Percentiles rank a stretch among this genome's conserved stretches.
Evolutionary conservation across 2,329 filamentous ascomycete genomes (phyloP).

Genomic region (Penicillium sp.): DNA sequence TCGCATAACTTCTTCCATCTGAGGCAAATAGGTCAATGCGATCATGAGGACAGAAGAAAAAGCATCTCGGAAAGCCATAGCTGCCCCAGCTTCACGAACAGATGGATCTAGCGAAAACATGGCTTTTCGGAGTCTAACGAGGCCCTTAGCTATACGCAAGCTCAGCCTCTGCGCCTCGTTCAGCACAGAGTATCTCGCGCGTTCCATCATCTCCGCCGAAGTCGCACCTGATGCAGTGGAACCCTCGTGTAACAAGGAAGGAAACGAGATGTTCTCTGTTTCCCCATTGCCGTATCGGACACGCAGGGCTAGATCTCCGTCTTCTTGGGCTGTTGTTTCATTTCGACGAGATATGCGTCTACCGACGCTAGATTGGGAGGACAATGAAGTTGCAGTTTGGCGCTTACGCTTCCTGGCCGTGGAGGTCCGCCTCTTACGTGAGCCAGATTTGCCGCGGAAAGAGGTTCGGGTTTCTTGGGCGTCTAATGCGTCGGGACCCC

Average conservation of each 20-base stretch:
- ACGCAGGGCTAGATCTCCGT: slow-evolving; percentile 56
- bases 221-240: slow-evolving; percentile 36
- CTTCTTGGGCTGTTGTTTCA: slow-evolving; percentile 42
- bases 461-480: slow-evolving; percentile 32
- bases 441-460: slow-evolving; percentile 30
- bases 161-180: slow-evolving; percentile 59
- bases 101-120: slow-evolving; percentile 58
- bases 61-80: slow-evolving; percentile 40
- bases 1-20: slow-evolving; percentile 61
- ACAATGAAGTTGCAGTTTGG: slow-evolving; percentile 51
- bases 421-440: slow-evolving; percentile 39
- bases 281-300: slow-evolving; percentile 66
- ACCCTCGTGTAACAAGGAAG: slow-evolving; percentile 33
- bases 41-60: slow-evolving; percentile 51
- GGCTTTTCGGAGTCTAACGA: slow-evolving; percentile 59
- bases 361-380: slow-evolving; percentile 48
- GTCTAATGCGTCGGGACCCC: slow-evolving; percentile 61
- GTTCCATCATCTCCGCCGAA: slow-evolving; percentile 43
- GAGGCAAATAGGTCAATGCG: slow-evolving; percentile 54
- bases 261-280: slow-evolving; percentile 61
- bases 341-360: slow-evolving; percentile 55
- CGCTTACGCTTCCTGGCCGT: slow-evolving; percentile 63
- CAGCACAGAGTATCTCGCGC: slow-evolving; percentile 52
- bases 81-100: slow-evolving; percentile 35
- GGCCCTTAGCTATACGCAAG: slow-evolving; percentile 60